Base-by-base conservation (phyloP, 2,329 filamentous ascomycete genomes). In the Juglanconis oblonga region DNA sequence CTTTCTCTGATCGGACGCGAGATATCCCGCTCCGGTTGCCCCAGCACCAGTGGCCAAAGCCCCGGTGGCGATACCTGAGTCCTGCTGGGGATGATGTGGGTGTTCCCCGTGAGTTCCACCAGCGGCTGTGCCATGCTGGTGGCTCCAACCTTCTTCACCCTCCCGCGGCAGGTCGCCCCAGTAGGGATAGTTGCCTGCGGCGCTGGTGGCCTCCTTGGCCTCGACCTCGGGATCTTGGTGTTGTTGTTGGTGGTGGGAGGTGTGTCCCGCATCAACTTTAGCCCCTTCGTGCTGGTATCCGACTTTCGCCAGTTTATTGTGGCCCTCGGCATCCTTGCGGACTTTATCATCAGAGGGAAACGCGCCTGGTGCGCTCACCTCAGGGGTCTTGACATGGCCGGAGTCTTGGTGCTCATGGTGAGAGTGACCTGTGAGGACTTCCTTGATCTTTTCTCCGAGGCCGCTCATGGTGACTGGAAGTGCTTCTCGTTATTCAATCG, bases 141-240 rank as follows among this genome's bases (percentile, higher is more conserved):
- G 45, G 29, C 24, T 33, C 11, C 10, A 5, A 33, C 31, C 29
- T 8, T 38, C 33, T 8, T 56, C 57, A 24, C 50, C 53, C 2
- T 57, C 57, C 3, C 49, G 44, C 3, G 53, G 50, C 3, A 60
- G 50, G 5, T 62, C 36, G 7, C 61, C 61, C 61, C 61, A 62
- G 54, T 62, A 62, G 3, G 61, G 61, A 8, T 62, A 60, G 29
- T 62, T 62, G 2, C 61, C 61, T n/a, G 61, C 61, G 5, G 49
- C 57, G 17, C 61, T 62, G 13, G 59, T 61, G 8, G 59, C 55
- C 32, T 61, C 47, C 31, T 58, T 58, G 10, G 59, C 35, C 31
- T 61, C 59, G 24, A 35, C 32, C 24, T 58, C 59, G 40, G 55
- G 55, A n/a, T 61, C 59, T 11, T 60, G 58, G 5, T 58, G 59